Base-by-base conservation (phyloP, 768 basidiomycete species). In the Leccinum sublutescens region DNA sequence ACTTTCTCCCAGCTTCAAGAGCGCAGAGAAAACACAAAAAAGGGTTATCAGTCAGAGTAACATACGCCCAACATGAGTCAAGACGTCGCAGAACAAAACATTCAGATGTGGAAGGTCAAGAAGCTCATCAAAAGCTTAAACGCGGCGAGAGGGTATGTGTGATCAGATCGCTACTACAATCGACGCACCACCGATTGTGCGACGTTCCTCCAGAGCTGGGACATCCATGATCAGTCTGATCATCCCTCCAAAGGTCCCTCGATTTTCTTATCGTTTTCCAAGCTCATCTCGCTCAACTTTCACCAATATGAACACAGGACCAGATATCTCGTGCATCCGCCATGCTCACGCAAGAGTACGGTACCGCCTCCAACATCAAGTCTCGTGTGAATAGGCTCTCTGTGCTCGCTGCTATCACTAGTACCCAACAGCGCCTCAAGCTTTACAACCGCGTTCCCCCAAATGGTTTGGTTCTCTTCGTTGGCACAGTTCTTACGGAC, bases 331-430 rank as follows among this genome's bases (percentile, higher is more conserved):
- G 94, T 61, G 88, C 90, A 64, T 89, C 88, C 50, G 89, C 87
- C 59, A 97, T 99, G 96, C 85, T 99, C 73, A 98, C 96, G 55
- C 95, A 96, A 74, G 97, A 97, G 76, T 96, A 94, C 68, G 95
- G 95, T 55, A 98, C 95, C 7, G 97, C 97, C n/a, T 97, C 95
- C 62, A 98, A 99, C 80, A 98, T 99, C 82, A 99, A 99, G 75
- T 97, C 95, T 62, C 93, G 97, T 59, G 95, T 95, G 74, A 98
- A 96, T 80, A 87, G 97, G 68, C 86, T 97, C 19, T 99, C 97
- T 45, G 97, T 99, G 25, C 83, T 98, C 43, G 93, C 97, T 49
- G 97, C 97, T 56, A 99, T 99, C 71, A 98, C 97, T 33, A 94
- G 91, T 71, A 98, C 97, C 17, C 97, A 98, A 75, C 95, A 98